Conservation (phyloP, 1,284 basidiomycete species). For the Marasmius oreades region DNA sequence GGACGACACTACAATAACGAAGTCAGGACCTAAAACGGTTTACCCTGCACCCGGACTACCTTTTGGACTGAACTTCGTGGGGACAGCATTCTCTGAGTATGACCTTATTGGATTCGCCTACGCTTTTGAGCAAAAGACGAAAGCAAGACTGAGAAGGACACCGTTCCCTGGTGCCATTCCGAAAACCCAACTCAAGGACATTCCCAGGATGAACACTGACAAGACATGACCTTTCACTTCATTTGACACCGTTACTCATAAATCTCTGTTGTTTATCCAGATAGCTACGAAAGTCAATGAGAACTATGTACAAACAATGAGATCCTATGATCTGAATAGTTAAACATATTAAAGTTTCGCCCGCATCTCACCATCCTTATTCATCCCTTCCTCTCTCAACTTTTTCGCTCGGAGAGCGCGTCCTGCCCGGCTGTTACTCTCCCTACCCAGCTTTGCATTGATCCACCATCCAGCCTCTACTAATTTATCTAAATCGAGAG, state of each 20-base stretch:
- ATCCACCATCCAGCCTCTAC: conserved; percentile 84
- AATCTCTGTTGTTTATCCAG: too few species aligned
- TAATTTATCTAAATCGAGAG: conserved; percentile 61
- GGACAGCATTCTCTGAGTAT: conserved; percentile 48
- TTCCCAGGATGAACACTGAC: background rate
- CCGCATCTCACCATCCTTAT: conserved; percentile 10
- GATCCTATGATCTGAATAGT: background rate
- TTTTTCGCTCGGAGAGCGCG: conserved; percentile 66
- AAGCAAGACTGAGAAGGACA: conserved; percentile 35
- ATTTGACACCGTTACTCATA: too few species aligned
- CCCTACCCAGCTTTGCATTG: conserved; percentile 59
- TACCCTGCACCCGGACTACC: conserved; percentile 54
- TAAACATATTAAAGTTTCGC: conserved; percentile 4
- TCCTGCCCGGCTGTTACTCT: conserved; percentile 79
- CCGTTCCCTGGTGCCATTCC: conserved; percentile 47
- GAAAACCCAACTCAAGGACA: conserved; percentile 43
- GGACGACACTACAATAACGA: conserved; percentile 37
- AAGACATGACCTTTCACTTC: background rate
- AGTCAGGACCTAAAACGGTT: conserved; percentile 40
- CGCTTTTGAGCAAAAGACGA: conserved; percentile 54
- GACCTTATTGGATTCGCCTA: conserved; percentile 45
- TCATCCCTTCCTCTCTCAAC: conserved; percentile 28
- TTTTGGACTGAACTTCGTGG: conserved; percentile 48
- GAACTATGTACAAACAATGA: too few species aligned
- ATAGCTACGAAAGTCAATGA: too few species aligned